These are phyloP conservation scores for Cystofilobasidium macerans DNA, from an alignment of 768 basidiomycete genomes.

Conservation along the genomic window DNA sequence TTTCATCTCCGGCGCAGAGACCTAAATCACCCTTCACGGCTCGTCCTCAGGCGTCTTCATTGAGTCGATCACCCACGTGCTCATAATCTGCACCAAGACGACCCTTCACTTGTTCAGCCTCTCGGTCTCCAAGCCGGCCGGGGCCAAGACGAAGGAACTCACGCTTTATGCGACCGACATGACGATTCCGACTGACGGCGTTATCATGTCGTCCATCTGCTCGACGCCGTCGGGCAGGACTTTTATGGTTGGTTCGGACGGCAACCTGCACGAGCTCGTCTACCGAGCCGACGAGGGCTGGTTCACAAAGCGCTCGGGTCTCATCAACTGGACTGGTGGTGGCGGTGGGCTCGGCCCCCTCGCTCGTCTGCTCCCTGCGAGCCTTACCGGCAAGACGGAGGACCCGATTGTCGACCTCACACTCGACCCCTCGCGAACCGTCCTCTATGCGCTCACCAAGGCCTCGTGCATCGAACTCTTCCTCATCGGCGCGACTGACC, in stretches of 20 bases:
- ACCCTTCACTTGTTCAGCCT: constrained; percentile 77
- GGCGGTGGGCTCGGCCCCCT: constrained; percentile 41
- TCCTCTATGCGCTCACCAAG: constrained; percentile 65
- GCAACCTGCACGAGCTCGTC: constrained; percentile 79
- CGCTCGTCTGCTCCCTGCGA: constrained; percentile 13
- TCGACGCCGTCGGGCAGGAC: constrained; percentile 74
- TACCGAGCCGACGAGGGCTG: constrained; percentile 84
- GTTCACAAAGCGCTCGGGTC: constrained; percentile 75
- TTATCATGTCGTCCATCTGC: constrained; percentile 73
- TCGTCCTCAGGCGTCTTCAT: constrained; percentile 55
- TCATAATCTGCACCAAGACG: constrained; percentile 80
- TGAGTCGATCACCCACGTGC: constrained; percentile 76
- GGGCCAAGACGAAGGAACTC: constrained; percentile 52
- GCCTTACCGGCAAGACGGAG: constrained; percentile 20
- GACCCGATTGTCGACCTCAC: constrained; percentile 62
- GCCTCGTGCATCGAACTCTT: constrained; percentile 59
- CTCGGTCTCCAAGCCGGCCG: constrained; percentile 33
- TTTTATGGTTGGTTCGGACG: constrained; percentile 76
- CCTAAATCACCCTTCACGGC: background rate
- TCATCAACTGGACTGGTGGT: constrained; percentile 77
- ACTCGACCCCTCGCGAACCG: constrained; percentile 57
- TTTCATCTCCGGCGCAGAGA: background rate
- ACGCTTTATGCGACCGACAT: constrained; percentile 85
- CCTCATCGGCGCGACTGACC: constrained; percentile 34
- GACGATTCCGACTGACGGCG: constrained; percentile 55